Conservation (phyloP, 768 basidiomycete genomes). For the Phaffia australis region DNA sequence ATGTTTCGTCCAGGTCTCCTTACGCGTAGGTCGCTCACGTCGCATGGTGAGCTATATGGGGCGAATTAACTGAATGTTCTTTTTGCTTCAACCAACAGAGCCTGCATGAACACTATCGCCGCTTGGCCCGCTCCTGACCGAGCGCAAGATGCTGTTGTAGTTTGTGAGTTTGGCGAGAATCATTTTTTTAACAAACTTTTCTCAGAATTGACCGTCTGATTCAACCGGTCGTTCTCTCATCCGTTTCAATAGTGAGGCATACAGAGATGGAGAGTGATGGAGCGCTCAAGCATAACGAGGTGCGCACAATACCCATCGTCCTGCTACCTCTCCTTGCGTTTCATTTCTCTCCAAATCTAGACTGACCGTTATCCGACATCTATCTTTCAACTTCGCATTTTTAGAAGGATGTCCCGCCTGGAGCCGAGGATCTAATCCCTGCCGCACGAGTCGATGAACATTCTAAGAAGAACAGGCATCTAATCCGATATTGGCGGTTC, state of each 20-base stretch:
- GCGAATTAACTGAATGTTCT: neutral
- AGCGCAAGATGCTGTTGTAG: constrained; percentile 19
- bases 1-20: constrained; percentile 5
- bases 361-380: too few species aligned
- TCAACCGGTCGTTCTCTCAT: neutral
- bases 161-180: neutral
- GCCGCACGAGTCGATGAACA: constrained; percentile 19
- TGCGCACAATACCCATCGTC: neutral
- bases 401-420: neutral
- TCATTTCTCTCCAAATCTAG: neutral
- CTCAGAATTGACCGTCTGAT: neutral
- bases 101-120: constrained; percentile 30
- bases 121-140: constrained; percentile 23
- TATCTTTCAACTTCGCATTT: too few species aligned
- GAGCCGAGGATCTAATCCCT: constrained; percentile 26
- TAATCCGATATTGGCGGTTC: constrained; percentile 28
- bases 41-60: neutral
- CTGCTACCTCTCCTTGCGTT: neutral
- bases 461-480: constrained; percentile 11
- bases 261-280: constrained; percentile 15
- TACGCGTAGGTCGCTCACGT: constrained; percentile 14
- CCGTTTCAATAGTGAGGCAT: constrained; percentile 7
- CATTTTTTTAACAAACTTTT: neutral
- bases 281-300: constrained; percentile 1
- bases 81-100: constrained; percentile 16